Conservation (phyloP, 345 rosid species). For the Linum usitatissimum region DNA sequence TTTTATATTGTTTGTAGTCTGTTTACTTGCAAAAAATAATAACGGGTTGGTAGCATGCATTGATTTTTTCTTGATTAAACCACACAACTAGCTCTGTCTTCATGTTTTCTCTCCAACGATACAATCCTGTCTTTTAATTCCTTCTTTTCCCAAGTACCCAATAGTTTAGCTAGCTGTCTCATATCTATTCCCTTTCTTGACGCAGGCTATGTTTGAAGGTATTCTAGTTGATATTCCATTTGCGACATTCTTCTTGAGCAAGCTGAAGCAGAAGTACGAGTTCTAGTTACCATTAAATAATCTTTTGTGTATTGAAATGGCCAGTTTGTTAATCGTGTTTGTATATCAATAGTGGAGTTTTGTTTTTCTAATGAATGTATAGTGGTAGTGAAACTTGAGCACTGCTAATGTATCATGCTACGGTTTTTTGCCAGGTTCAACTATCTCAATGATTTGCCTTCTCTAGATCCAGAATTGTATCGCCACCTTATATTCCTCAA, state of each 20-base stretch:
- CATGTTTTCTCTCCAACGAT: background rate
- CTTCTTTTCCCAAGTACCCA: background rate
- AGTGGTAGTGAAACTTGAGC: too few relatives aligned
- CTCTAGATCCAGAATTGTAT: conserved; percentile 89
- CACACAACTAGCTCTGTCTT: background rate
- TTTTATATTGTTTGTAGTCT: too few relatives aligned
- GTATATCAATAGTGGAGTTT: background rate
- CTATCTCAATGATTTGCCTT: conserved; percentile 92
- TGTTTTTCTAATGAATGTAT: too few relatives aligned
- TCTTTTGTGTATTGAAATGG: background rate
- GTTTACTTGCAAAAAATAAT: too few relatives aligned
- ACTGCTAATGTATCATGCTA: background rate
- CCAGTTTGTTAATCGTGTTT: background rate
- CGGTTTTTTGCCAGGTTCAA: conserved; percentile 47
- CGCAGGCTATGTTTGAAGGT: conserved; percentile 99
- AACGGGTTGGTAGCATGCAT: too few relatives aligned
- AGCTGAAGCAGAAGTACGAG: conserved; percentile 80
- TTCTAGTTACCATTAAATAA: background rate
- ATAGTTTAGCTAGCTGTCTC: background rate
- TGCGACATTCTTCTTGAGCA: conserved; percentile 98
- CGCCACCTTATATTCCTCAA: conserved; percentile 94
- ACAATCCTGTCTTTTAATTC: background rate
- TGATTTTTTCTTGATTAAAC: too few relatives aligned
- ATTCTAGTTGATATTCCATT: conserved; percentile 97
- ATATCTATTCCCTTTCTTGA: conserved; percentile 6